Conservation (phyloP, 108 stramenopile species). For the Pseudonitzschia multiseries region DNA sequence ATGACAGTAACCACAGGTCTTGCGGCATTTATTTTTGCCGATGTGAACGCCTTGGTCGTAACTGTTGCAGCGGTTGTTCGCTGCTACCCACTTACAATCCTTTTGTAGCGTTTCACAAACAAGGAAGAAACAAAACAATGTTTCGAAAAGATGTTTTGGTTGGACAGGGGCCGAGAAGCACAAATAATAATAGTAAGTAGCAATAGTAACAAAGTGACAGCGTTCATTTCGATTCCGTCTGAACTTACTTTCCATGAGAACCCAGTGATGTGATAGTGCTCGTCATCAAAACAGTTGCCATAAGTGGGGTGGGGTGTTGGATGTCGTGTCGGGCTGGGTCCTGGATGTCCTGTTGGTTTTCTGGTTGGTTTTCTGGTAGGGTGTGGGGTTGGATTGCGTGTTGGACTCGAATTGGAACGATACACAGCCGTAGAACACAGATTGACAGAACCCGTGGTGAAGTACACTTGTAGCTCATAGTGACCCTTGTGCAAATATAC, state of each 20-base stretch:
- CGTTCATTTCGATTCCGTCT: background rate
- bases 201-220: background rate
- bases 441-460: background rate
- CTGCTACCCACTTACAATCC: background rate
- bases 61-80: background rate
- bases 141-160: too few relatives aligned
- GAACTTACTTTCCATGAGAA: conserved; percentile 1
- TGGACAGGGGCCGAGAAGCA: too few relatives aligned
- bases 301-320: background rate
- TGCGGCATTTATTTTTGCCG: background rate
- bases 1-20: conserved; percentile 4
- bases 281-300: background rate
- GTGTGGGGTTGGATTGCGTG: background rate
- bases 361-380: background rate
- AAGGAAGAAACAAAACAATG: too few relatives aligned
- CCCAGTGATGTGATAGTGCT: background rate
- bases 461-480: conserved; percentile 11
- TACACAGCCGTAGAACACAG: conserved; percentile 10
- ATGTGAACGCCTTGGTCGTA: background rate
- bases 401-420: background rate
- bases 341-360: background rate
- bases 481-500: conserved; percentile 2
- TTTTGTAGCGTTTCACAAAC: background rate
- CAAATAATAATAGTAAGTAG: background rate
- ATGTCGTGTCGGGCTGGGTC: too few relatives aligned